Base-by-base conservation (phyloP, 2,329 filamentous ascomycete species). In the Aspergillus calidoustus region DNA sequence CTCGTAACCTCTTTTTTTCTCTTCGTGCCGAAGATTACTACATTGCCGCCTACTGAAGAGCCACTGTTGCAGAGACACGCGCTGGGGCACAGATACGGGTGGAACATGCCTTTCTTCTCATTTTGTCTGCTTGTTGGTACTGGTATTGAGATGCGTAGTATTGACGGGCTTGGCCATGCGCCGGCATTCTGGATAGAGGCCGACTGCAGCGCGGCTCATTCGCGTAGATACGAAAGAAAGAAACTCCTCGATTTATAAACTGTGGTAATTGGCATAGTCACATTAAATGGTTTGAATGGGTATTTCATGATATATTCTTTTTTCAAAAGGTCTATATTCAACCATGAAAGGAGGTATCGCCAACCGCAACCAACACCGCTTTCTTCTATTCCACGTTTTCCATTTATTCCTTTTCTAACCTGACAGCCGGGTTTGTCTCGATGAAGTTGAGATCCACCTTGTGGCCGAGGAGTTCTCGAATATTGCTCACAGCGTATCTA, bases 401-500 rank as follows among this genome's bases (percentile, higher is more conserved):
- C 53, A 51, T 76, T 73, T 87, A 94, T 70, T 92, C 86, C 82
- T 93, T 94, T 71, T 96, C 91, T 75, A 98, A 82, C 77, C 94
- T 86, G 64, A 98, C 93, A 22, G 94, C 95, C 11, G 94, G 89
- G 79, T 96, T 97, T 69, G 85, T 88, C 82, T 96, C 90, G 69
- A 99, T 93, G 81, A 97, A 97, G 73, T 88, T 88, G 74, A 98
- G 81, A 80, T 98, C 93, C 47, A 97, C 93, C 83, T 97, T 96
- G 82, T 99, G 94, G 15, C 94, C 94, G 58, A 99, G 82, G 72
- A 97, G 80, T 79, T 97, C 93, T 70, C 93, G 88, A 71, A 97
- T 97, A 79, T 97, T 97, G 72, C 87, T 91, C 64, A 92, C 92
- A 71, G 85, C 87, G 76, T 90, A 86, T 71, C 83, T 85, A n/a